Evolutionary conservation across 2,329 filamentous ascomycete genomes (phyloP).

Genomic region (Arthrinium phaeospermum): DNA sequence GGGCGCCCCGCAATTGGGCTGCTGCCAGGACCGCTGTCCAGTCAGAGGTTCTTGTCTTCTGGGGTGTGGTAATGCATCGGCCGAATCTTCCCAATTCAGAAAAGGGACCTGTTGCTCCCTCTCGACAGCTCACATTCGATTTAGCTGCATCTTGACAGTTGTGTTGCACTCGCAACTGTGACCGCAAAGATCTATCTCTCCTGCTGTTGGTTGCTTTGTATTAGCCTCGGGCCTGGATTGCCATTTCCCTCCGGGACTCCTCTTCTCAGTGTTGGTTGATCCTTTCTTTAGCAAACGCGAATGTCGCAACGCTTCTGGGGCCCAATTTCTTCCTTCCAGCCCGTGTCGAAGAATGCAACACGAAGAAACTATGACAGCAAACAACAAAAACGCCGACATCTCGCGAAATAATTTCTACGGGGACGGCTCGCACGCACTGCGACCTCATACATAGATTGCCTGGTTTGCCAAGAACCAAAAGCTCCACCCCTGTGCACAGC

Average conservation of each 20-base stretch:
- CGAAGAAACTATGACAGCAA: not conserved
- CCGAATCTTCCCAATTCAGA: not conserved
- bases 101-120: not conserved
- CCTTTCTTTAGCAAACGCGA: not conserved
- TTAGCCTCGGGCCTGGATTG: not conserved
- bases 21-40: not conserved
- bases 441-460: not conserved
- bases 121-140: conserved; percentile 7
- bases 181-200: not conserved
- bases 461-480: not conserved
- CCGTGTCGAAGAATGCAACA: not conserved
- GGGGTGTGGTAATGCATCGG: not conserved
- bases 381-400: not conserved
- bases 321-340: not conserved
- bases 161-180: not conserved
- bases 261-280: not conserved
- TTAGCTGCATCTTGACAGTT: not conserved
- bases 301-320: not conserved
- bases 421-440: not conserved
- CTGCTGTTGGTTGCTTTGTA: not conserved
- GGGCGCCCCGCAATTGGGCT: not conserved
- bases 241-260: not conserved
- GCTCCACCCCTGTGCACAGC: not conserved
- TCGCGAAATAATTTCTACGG: not conserved
- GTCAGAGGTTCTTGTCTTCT: not conserved